Base-by-base conservation (phyloP, 2,329 filamentous ascomycete species). In the Botrytis cinerea region DNA sequence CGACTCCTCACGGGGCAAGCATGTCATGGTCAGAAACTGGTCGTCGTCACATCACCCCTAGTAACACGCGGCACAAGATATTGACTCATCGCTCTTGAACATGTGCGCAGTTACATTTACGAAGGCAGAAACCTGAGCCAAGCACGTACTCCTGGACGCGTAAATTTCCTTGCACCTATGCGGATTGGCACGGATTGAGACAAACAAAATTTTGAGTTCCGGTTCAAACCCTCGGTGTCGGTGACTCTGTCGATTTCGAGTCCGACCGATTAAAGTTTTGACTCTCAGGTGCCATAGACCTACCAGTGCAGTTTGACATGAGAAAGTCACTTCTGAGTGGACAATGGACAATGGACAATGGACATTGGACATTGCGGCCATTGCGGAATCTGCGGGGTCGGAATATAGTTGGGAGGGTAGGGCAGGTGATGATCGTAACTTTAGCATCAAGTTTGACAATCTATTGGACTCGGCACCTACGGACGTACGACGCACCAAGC, bases 321-420 rank as follows among this genome's bases (percentile, higher is more conserved):
- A 32, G 25, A 32, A 43, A 8, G n/a, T 25, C n/a, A 68, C 43
- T 28, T n/a, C 35, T 57, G 7, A 57, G n/a, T 57, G 51, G 51
- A 57, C 51, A 57, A 54, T 54, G 38, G 38, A 9, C 38, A 38
- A 10, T 57, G 51, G 51, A 57, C 51, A 54, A 14, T 51, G 25
- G 48, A n/a, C 25, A 51, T n/a, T 43, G 48, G 35, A 57, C 54
- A 28, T 25, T 69, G 66, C 48, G 48, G 48, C 6, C 35, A 69
- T 57, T 32, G 66, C 48, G 66, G 48, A 51, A 35, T 57, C 7
- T n/a, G 48, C 38, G 66, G 66, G 66, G 51, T 51, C 35, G 66
- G 40, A 68, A 22, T 7, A 14, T 16, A 54, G 1, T 43, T 20
- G 14, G 18, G 25, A 43, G 25, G 22, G 25, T 12, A n/a, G 60